Evolutionary conservation across 495 filamentous ascomycete species (phyloP), one percentile per base, ranked within the genome.

Genomic region (Tuber melanosporum): DNA sequence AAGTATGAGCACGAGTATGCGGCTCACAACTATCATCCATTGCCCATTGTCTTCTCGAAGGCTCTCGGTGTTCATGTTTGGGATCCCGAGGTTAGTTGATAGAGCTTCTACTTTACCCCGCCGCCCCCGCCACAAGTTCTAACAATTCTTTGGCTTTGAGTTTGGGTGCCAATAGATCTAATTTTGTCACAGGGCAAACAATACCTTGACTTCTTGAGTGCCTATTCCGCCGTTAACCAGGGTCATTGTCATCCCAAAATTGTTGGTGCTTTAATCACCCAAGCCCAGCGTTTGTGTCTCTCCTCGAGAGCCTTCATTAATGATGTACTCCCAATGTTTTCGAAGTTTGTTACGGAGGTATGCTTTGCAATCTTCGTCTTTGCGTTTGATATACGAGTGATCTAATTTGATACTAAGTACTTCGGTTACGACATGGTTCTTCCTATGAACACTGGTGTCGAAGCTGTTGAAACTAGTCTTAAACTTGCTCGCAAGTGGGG

Each of bases 401-500:
- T 66, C 57, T 41, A 41, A 70, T 42, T 44, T 66, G 49, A 42
- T 76, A 36, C 41, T 71, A 43, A 83, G 76, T 90, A 89, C 83
- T 97, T 98, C 83, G 95, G 93, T 70, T 99, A 94, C 85, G 96
- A 98, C 84, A 99, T 98, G 95, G 94, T 97, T 41, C 86, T 99
- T 85, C 95, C 95, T 71, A 98, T 99, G 95, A 98, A 98, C 86
- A 99, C 95, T 14, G 95, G 95, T 71, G 95, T 94, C 44, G 95
- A 99, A 86, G 95, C 95, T n/a, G 95, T 98, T 70, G 95, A 99
- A 89, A 98, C 96, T 1, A 94, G 90, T 41, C 91, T 99, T 84
- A 99, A 99, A 88, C 91, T 99, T 85, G 95, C 96, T 77, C 89
- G 95, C 74, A 99, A 99, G 85, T 99, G 95, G 95, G 95, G 94